These are phyloP conservation scores for Curvularia eragrostidis DNA, from an alignment of 2,329 filamentous ascomycete species.

Conservation along the genomic window DNA sequence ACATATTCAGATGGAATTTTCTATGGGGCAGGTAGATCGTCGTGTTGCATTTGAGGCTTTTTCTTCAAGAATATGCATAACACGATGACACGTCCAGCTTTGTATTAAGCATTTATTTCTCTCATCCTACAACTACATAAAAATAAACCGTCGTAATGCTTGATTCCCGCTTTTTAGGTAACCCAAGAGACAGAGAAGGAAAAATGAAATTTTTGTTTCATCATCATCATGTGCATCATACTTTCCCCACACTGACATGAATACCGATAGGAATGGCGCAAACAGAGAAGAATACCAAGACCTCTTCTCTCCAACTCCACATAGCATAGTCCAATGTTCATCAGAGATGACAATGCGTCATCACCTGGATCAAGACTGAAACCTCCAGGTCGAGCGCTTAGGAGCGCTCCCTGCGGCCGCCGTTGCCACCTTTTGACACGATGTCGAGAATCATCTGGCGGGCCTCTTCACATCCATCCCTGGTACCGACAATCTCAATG, in stretches of 20 bases:
- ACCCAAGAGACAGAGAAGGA: background rate
- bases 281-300: too few relatives aligned
- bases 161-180: background rate
- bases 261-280: background rate
- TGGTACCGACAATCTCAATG: slow-evolving; percentile 84
- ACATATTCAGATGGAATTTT: too few relatives aligned
- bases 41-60: too few relatives aligned
- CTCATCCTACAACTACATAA: background rate
- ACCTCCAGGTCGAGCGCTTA: background rate
- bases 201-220: slow-evolving; percentile 1
- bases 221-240: background rate
- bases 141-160: background rate
- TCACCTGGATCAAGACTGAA: background rate
- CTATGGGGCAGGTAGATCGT: too few relatives aligned
- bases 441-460: slow-evolving; percentile 88
- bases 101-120: background rate
- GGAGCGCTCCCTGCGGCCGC: slow-evolving; percentile 30
- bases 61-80: too few relatives aligned
- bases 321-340: background rate
- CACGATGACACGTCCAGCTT: background rate
- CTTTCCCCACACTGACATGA: background rate
- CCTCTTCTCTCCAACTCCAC: background rate
- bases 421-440: slow-evolving; percentile 57
- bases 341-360: background rate
- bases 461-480: slow-evolving; percentile 83